Evolutionary conservation across 192 early-diverging fungal genomes (phyloP), one percentile per base, ranked within the genome.

Genomic region (Podila horticola): DNA sequence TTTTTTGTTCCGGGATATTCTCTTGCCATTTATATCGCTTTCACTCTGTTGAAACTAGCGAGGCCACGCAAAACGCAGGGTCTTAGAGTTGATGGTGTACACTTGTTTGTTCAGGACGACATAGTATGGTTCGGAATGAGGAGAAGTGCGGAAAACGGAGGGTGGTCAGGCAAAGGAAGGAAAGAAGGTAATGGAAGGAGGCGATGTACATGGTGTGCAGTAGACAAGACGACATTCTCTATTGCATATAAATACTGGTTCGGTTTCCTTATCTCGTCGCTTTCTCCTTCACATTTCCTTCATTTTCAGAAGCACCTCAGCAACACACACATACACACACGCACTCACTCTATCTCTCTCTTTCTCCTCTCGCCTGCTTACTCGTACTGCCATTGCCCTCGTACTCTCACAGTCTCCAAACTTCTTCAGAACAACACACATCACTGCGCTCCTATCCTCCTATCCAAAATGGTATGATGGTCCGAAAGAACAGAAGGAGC

Each of bases 1-100:
- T 45, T 41, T 41, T 55, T 55, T 55, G 52, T 55, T 55, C 52
- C 52, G 52, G 22, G 52, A 24, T 55, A 55, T 55, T 55, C 20
- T 26, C 52, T 55, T 52, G 7, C 17, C 19, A 17, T n/a, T 52
- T 17, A 52, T 17, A 22, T n/a, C 15, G 41, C 41, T 1, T 36
- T 36, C 34, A 9, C 8, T 36, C 34, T 36, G 34, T 9, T 36
- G 34, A 36, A 36, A 36, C 41, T 15, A 45, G 15, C 41, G 41
- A 45, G 41, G 41, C 11, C 38, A 7, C 33, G 33, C 33, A 34
- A 41, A 41, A 12, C 12, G 38, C 38, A 41, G 38, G 38, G 38
- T 41, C 38, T 41, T 41, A 41, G 38, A 41, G 38, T 41, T 41
- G 38, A 41, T 41, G 3, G 5, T 34, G 33, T 34, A 34, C 33